Base-by-base conservation (phyloP, 2,329 filamentous ascomycete genomes). In the Sphaceloma murrayae region DNA sequence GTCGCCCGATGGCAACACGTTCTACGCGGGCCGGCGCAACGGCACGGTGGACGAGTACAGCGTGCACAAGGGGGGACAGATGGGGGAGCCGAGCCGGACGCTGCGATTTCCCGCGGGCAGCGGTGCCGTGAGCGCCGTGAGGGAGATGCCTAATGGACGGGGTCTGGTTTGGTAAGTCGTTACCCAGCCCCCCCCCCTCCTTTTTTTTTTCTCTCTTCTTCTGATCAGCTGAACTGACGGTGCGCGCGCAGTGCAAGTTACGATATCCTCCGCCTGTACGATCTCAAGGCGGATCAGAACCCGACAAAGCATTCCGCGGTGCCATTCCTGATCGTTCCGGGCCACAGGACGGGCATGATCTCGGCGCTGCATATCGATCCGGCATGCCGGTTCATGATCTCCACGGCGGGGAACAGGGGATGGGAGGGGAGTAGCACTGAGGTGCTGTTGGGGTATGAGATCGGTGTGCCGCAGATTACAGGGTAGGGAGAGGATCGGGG, bases 291-390 rank as follows among this genome's bases (percentile, higher is more conserved):
- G 34, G 76, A 45, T 2, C 48, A 49, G 21, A 43, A 45, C 8
- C 17, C 46, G 5, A 43, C 22, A 11, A 46, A 42, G n/a, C 82
- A 86, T 58, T 84, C 85, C 0, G 80, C 82, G 0, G 86, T 94
- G 0, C 91, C 91, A 0, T 98, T 96, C 62, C 73, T 94, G n/a
- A 95, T 98, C 52, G 81, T 98, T 17, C 91, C 91, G 0, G 91
- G 91, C 0, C 91, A 82, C 57, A 70, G 86, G 11, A 88, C 88
- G 0, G 89, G 89, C 33, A 85, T 94, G 31, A 89, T 95, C 31
- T 85, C 82, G 0, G 79, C 82, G 48, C 67, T 96, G 7, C 91
- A 89, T 56, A 72, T 95, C 34, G 91, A 98, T 60, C 84, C 84
- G 3, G 84, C 85, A 0, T 89, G 85, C 59, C 74, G 79, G 13